phyloP scores from a whole-genome alignment of 257 asterid species.

The Jasminum sambac region DNA sequence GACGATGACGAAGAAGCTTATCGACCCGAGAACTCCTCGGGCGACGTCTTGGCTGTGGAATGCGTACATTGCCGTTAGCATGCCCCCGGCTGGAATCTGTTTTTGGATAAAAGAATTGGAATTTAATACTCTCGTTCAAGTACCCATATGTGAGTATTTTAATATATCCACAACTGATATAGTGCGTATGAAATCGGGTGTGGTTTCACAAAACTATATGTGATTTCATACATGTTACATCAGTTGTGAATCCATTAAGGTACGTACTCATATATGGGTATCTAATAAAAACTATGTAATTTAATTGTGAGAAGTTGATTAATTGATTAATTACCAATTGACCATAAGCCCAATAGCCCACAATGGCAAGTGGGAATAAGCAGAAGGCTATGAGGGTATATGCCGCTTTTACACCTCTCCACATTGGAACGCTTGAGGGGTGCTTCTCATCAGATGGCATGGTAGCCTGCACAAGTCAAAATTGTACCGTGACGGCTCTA shows the following conservation, averaged over 20 bases:
- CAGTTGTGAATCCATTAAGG: too few species aligned
- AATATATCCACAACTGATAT: too few species aligned
- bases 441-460: slow-evolving; percentile 95
- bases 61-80: slow-evolving; percentile 55
- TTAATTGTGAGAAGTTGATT: too few species aligned
- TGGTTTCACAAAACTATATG: too few species aligned
- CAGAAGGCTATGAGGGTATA: slow-evolving; percentile 68
- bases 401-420: slow-evolving; percentile 82
- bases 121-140: too few species aligned
- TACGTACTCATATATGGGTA: too few species aligned
- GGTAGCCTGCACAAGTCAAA: slow-evolving; percentile 55
- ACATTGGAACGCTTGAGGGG: slow-evolving; percentile 89
- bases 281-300: too few species aligned
- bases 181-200: too few species aligned
- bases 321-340: slow-evolving; percentile 46
- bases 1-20: slow-evolving; percentile 57
- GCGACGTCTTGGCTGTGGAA: slow-evolving; percentile 65
- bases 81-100: slow-evolving; percentile 81
- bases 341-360: slow-evolving; percentile 93
- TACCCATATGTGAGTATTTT: too few species aligned
- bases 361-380: slow-evolving; percentile 73
- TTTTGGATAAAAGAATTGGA: too few species aligned
- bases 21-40: slow-evolving; percentile 40
- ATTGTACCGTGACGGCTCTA: background rate
- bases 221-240: too few species aligned